Conservation (phyloP, 331 rosid species). For the Acacia pycnantha region DNA sequence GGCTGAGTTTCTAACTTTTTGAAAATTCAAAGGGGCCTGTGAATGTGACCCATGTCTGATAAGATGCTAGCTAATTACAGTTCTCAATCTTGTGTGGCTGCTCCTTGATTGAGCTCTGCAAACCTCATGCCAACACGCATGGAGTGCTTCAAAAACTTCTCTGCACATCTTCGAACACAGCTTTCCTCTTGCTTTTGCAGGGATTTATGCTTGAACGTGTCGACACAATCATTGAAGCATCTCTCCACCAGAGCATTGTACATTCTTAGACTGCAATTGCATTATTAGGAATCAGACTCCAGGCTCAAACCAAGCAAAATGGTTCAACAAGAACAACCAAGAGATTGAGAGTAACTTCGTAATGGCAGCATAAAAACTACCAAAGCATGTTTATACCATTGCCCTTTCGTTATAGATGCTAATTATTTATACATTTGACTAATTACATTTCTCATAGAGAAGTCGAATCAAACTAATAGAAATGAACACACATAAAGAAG, state of each 20-base stretch:
- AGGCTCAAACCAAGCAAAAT: neutral
- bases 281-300: constrained; percentile 15
- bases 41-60: neutral
- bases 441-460: neutral
- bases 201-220: constrained; percentile 88
- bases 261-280: constrained; percentile 75
- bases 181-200: constrained; percentile 91
- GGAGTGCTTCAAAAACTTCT: constrained; percentile 89
- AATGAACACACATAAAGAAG: neutral
- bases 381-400: neutral
- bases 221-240: constrained; percentile 85
- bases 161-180: constrained; percentile 85
- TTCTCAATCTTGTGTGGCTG: constrained; percentile 82
- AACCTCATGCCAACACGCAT: constrained; percentile 95
- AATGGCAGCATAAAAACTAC: neutral
- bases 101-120: constrained; percentile 97
- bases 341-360: neutral
- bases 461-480: neutral
- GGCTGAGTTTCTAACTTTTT: neutral
- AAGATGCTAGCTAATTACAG: neutral
- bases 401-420: no score
- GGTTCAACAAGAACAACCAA: neutral
- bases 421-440: neutral
- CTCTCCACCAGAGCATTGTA: constrained; percentile 87
- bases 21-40: neutral